Evolutionary conservation across 495 filamentous ascomycete genomes (phyloP), one percentile per base, ranked within the genome.

Genomic region (Acidomyces sp.): DNA sequence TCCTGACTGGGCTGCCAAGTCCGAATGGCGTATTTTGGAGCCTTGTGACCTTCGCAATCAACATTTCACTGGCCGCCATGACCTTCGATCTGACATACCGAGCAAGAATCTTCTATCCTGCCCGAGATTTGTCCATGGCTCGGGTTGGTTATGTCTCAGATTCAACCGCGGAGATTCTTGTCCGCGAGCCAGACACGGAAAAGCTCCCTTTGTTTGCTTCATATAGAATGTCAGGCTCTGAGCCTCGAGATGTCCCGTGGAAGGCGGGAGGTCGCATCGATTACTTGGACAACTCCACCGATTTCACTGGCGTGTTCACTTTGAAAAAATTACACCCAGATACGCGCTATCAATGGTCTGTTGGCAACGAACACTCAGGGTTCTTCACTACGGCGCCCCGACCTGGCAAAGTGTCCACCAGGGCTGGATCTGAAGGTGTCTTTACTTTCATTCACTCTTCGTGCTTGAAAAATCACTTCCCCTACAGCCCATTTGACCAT

Each of bases 401-500:
- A 4, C 59, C 52, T 3, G 85, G 85, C 1, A 53, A 67, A 4
- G 69, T 72, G 1, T 61, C 60, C 10, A n/a, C 52, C 37, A 24
- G 48, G 15, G 20, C 21, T 12, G 70, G 68, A 31, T 70, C 68
- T 4, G 27, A 33, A 4, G 51, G 39, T 3, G 69, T 69, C 27
- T 85, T 93, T 39, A 88, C 82, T 4, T 97, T 97, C 56, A 58
- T 96, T 3, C 85, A 87, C 3, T 83, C 82, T 3, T 90, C 82
- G 43, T 97, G 90, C 59, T 77, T 97, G 54, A 87, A 93, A 55
- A 74, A 81, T 4, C 76, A 82, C 19, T 82, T 96, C 41, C 90
- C 90, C 0, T 97, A 97, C 60, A 80, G 70, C 39, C 76, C 84
- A 0, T 60, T 85, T 9, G 69, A 78, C 17, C 86, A 96, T 56